Conservation (phyloP, 2,329 filamentous ascomycete species). For the Diplodia intermedia region DNA sequence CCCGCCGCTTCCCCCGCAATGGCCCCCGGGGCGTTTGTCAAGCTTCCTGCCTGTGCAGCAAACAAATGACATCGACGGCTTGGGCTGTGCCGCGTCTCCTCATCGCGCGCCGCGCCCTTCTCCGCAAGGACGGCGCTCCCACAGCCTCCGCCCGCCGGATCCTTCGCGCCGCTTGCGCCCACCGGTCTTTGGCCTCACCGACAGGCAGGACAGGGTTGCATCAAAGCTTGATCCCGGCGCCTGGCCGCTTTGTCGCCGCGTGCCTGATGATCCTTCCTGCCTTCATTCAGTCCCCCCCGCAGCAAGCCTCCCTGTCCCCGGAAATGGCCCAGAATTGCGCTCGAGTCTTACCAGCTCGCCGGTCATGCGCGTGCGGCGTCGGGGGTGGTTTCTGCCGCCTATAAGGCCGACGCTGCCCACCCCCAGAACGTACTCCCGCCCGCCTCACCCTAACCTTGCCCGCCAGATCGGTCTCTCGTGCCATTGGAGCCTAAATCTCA, state of each 20-base stretch:
- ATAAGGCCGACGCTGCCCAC: constrained; percentile 16
- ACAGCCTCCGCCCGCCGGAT: constrained; percentile 26
- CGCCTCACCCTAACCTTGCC: background rate
- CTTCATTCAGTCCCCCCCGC: constrained; percentile 20
- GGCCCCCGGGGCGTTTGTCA: background rate
- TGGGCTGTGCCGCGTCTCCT: constrained; percentile 17
- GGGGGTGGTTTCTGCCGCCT: background rate
- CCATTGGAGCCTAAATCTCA: background rate
- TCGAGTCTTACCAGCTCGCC: constrained; percentile 21
- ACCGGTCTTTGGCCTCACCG: constrained; percentile 27
- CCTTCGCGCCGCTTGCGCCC: constrained; percentile 23
- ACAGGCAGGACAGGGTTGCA: constrained; percentile 26
- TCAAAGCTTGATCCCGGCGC: constrained; percentile 30
- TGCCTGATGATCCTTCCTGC: constrained; percentile 30
- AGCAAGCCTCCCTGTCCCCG: constrained; percentile 8
- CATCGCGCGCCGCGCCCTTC: background rate
- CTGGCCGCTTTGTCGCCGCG: constrained; percentile 22
- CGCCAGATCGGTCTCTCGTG: background rate
- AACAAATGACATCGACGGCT: constrained; percentile 14
- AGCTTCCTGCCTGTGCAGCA: constrained; percentile 3
- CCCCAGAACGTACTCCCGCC: background rate
- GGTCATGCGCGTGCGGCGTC: constrained; percentile 18
- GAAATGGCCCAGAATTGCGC: constrained; percentile 4
- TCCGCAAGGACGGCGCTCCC: background rate
- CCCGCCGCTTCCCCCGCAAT: constrained; percentile 18